Evolutionary conservation across 305 asterid species (phyloP), one percentile per base, ranked within the genome.

Genomic region (Fraxinus floribunda): DNA sequence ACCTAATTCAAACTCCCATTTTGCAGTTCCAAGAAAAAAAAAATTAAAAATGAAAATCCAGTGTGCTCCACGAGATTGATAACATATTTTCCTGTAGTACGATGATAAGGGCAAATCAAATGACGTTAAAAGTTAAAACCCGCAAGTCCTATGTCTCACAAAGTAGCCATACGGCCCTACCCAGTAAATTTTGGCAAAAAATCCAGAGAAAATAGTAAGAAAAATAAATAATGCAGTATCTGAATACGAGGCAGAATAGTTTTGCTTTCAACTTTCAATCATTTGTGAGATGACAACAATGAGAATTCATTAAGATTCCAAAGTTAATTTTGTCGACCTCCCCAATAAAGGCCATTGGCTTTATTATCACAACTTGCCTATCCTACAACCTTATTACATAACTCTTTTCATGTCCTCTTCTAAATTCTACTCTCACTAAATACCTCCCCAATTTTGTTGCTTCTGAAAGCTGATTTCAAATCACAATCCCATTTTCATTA

Each of bases 321-420:
- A 86, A 83, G 76, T 78, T 76, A 75, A 71, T 86, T 11, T 88
- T 68, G 78, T 79, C 74, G 82, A 86, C 75, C 81, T 84, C 88
- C 81, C 89, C 89, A 84, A 78, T 81, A 85, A 76, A 77, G 55
- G 5, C 41, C 75, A 32, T 38, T 85, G 41, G 78, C 81, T 13
- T 30, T 57, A 79, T 75, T 78, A 64, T 22, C 11, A 13, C 79
- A 83, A 81, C 86, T 81, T 83, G 86, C 76, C 41, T 24, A 80
- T 81, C 75, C 83, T 74, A 75, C 85, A 78, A 78, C 89, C 81
- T 26, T 80, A 86, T 80, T 70, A 78, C 76, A 15, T 80, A 78
- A 80, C 87, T 34, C 85, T 81, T 84, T 20, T 30, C 75, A 1
- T 81, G 85, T 85, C 86, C 62, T 83, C 20, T 74, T 35, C 71